Conservation (phyloP, 2,329 filamentous ascomycete species). For the Corynespora cassiicola region DNA sequence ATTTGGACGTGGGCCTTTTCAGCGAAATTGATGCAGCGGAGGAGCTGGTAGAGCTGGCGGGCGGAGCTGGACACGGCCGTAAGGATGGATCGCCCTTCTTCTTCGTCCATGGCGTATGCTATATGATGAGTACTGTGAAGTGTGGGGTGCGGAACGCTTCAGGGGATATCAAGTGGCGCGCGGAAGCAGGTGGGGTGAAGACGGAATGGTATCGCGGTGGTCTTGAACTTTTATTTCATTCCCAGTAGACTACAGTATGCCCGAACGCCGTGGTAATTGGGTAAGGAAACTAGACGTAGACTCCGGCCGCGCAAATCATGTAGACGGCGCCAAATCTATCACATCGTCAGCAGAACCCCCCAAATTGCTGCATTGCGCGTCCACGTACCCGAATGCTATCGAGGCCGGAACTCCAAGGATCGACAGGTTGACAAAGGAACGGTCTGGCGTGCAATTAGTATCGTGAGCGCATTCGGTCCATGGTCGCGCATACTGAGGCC, state of each 20-base stretch:
- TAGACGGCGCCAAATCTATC: constrained; percentile 93
- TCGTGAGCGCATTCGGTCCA: no score
- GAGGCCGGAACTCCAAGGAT: constrained; percentile 86
- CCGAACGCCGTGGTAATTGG: constrained; percentile 34
- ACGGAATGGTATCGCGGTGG: constrained; percentile 28
- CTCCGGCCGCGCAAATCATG: constrained; percentile 98
- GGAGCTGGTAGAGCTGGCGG: constrained; percentile 72
- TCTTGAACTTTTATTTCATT: constrained; percentile 44
- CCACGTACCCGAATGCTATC: constrained; percentile 81
- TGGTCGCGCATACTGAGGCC: constrained; percentile 74
- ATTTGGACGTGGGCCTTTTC: constrained; percentile 74
- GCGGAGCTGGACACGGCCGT: constrained; percentile 80
- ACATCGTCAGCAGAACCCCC: no score
- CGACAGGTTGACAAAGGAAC: constrained; percentile 77
- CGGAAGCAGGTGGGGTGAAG: constrained; percentile 17
- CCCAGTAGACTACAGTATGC: constrained; percentile 43
- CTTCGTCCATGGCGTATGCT: constrained; percentile 43
- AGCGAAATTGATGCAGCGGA: constrained; percentile 68
- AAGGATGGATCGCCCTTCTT: constrained; percentile 63
- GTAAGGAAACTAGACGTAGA: constrained; percentile 78
- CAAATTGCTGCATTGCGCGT: no score
- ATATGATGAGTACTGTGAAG: no score
- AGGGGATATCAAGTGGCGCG: constrained; percentile 5
- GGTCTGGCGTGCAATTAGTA: no score
- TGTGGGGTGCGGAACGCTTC: constrained; percentile 3